Evolutionary conservation across 2,329 filamentous ascomycete species (phyloP), one percentile per base, ranked within the genome.

Genomic region (Clonostachys chloroleuca): DNA sequence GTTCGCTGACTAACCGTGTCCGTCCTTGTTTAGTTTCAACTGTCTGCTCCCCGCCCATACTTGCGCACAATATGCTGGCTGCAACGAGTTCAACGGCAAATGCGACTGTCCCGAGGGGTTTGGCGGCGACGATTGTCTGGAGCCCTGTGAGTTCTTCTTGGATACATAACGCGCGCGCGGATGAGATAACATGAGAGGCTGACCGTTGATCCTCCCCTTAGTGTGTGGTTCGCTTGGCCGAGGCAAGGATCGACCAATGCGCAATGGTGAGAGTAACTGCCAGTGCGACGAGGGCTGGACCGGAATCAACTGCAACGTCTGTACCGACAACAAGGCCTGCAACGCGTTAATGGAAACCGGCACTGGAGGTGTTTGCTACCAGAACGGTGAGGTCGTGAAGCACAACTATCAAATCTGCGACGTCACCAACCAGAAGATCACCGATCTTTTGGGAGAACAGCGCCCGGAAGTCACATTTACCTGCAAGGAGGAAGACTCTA

Each of bases 221-320:
- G 83, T 96, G 7, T 99, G 94, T 62, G 94, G 92, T 48, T 94
- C 92, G 36, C 76, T 96, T 39, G 82, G 88, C 37, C 86, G 90
- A 57, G 92, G 91, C 53, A 78, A 79, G 55, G 84, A 97, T 58
- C 81, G 94, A 56, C 81, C 85, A 18, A 84, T 89, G 62, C 82
- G 94, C 61, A 72, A 82, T 45, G 83, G 81, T n/a, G n/a, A 34
- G 52, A 77, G 83, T 49, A 72, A 75, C 39, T 99, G 94, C 69
- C 73, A 90, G 40, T 99, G 94, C 66, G 87, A 92, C 61, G 88
- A 95, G 36, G 94, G 94, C 47, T 99, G 94, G 94, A 81, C 81
- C 39, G 94, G 94, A 53, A 92, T 99, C 70, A 99, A 99, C 74
- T 99, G 94, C 80, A 99, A 94, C 59, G 89, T 99, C 48, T 99